Conservation (phyloP, 805 yeast genomes). For the Candida tammaniensis region DNA sequence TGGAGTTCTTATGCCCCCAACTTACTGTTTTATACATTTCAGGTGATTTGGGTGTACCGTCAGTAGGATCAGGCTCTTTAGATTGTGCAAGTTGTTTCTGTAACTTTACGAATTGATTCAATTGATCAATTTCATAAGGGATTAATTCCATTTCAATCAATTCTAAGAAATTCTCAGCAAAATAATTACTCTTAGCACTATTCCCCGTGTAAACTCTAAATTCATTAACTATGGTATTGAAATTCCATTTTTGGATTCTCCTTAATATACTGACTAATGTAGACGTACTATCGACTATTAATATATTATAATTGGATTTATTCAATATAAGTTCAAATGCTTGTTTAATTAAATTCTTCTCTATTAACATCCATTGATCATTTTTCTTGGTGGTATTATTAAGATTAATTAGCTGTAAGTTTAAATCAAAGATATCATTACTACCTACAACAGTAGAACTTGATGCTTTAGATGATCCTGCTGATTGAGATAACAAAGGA, state of each 20-base stretch:
- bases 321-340: slow-evolving; percentile 68
- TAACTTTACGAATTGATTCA: slow-evolving; percentile 19
- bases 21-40: slow-evolving; percentile 10
- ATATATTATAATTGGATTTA: slow-evolving; percentile 58
- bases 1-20: slow-evolving; percentile 10
- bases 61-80: slow-evolving; percentile 1
- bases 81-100: slow-evolving; percentile 3
- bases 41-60: slow-evolving; percentile 6
- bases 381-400: slow-evolving; percentile 25
- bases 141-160: slow-evolving; percentile 55
- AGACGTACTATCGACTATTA: slow-evolving; percentile 77
- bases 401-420: slow-evolving; percentile 17
- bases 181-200: slow-evolving; percentile 55
- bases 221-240: slow-evolving; percentile 79
- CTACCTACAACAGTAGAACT: slow-evolving; percentile 1
- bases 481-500: slow-evolving; percentile 4
- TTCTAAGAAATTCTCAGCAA: slow-evolving; percentile 80
- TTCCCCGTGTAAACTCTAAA: slow-evolving; percentile 67
- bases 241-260: slow-evolving; percentile 84
- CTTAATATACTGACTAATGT: slow-evolving; percentile 79
- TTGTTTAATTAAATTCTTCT: slow-evolving; percentile 58
- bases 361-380: slow-evolving; percentile 76
- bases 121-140: slow-evolving; percentile 37
- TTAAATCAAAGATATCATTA: slow-evolving; percentile 6
- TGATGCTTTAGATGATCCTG: not conserved